phyloP scores from a whole-genome alignment of 768 basidiomycete genomes.

The Naganishia randhawae region DNA sequence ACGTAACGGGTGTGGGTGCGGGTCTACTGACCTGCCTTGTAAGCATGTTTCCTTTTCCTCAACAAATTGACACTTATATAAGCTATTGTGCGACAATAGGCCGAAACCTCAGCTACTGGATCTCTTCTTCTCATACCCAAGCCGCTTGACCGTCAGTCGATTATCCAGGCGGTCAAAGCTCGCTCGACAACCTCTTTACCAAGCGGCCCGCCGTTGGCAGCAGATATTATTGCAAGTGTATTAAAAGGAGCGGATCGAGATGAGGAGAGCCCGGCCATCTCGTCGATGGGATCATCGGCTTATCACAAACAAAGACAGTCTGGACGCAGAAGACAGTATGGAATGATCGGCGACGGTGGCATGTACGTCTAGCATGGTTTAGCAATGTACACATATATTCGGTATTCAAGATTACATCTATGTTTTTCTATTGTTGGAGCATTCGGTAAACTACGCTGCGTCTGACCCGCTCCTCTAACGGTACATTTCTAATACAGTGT shows the following conservation, averaged over 20 bases:
- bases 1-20: constrained; percentile 13
- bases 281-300: background rate
- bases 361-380: constrained; percentile 13
- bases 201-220: background rate
- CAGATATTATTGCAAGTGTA: background rate
- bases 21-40: constrained; percentile 8
- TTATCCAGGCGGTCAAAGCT: background rate
- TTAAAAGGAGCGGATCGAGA: background rate
- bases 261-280: constrained; percentile 2
- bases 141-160: constrained; percentile 3
- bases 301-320: background rate
- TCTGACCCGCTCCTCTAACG: too few relatives aligned
- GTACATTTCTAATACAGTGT: too few relatives aligned
- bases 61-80: background rate
- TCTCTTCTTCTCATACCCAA: constrained; percentile 5
- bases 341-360: constrained; percentile 9
- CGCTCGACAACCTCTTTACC: background rate
- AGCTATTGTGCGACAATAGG: too few relatives aligned
- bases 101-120: background rate
- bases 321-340: background rate
- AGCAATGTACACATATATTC: background rate
- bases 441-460: background rate
- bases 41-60: background rate
- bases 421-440: background rate
- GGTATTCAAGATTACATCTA: background rate